Base-by-base conservation (phyloP, 805 yeast genomes). In the Kluyveromyces starmeri region DNA sequence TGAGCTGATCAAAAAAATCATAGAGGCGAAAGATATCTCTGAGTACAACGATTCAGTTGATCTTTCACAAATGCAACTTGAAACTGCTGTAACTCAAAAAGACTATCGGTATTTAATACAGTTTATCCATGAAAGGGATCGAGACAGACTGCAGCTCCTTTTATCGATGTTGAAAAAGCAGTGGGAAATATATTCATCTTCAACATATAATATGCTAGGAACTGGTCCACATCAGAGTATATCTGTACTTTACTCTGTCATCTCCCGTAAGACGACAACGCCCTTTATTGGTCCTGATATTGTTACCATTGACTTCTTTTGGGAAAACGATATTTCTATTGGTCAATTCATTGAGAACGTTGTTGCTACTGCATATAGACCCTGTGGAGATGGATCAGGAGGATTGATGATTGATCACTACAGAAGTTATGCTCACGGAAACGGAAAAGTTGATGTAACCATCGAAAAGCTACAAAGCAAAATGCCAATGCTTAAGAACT, bases 261-360 rank as follows among this genome's bases (percentile, higher is more conserved):
- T 86, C 1, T 82, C 89, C 3, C 73, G 78, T 7, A 80, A 78
- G 47, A 81, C 84, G 26, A 82, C 94, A 0, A 85, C 94, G 0
- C 96, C 96, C 0, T 92, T 98, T 50, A 65, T 77, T 26, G 97
- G 97, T 0, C 98, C 99, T 0, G 84, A 75, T 36, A 65, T 76
- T n/a, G 75, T 83, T 21, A 74, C 78, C 2, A 78, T 88, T 32
- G 96, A 88, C 41, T 94, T 70, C 50, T 92, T 89, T 53, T 76
- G 95, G 64, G 95, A 85, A 32, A 83, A 79, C 38, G 98, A 94
- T 54, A 79, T 82, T 51, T 78, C 95, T 7, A 59, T 94, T 27
- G 98, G 98, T 1, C 83, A 83, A 47, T 85, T 78, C 45, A 74
- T 92, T 27, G 96, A 94, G 49, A 82, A 79, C 36, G 66, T 78